Percentiles rank a stretch among this genome's conserved stretches.
Conservation (phyloP, 2,329 filamentous ascomycete species). For the Claviceps cyperi region DNA sequence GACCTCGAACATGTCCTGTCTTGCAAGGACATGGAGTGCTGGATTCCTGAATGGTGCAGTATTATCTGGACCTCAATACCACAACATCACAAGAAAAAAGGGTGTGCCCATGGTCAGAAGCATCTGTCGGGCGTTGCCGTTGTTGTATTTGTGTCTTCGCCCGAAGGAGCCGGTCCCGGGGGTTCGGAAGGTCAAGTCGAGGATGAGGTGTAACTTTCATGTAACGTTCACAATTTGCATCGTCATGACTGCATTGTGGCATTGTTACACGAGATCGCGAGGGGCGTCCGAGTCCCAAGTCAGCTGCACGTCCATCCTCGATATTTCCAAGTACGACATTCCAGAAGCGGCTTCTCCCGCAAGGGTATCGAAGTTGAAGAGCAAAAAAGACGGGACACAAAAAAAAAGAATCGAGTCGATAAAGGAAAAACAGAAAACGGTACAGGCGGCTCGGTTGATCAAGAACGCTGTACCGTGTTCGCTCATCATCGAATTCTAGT, state of each 20-base stretch:
- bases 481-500: constrained; percentile 32
- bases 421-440: constrained; percentile 7
- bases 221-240: too few species aligned
- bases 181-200: too few species aligned
- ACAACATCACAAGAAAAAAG: not conserved
- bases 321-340: constrained; percentile 3
- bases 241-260: too few species aligned
- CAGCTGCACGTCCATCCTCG: not conserved
- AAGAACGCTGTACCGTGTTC: not conserved
- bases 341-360: constrained; percentile 11
- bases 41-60: not conserved
- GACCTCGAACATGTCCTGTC: not conserved
- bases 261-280: too few species aligned
- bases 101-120: not conserved
- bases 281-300: not conserved
- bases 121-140: not conserved
- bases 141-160: not conserved
- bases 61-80: not conserved
- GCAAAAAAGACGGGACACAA: not conserved
- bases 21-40: not conserved
- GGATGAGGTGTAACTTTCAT: too few species aligned
- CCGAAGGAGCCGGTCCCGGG: not conserved
- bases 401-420: constrained; percentile 3
- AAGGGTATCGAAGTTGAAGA: constrained; percentile 18
- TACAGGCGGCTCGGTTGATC: constrained; percentile 7